phyloP scores from a whole-genome alignment of 169 alveolate species.

The Eimeria maxima region DNA sequence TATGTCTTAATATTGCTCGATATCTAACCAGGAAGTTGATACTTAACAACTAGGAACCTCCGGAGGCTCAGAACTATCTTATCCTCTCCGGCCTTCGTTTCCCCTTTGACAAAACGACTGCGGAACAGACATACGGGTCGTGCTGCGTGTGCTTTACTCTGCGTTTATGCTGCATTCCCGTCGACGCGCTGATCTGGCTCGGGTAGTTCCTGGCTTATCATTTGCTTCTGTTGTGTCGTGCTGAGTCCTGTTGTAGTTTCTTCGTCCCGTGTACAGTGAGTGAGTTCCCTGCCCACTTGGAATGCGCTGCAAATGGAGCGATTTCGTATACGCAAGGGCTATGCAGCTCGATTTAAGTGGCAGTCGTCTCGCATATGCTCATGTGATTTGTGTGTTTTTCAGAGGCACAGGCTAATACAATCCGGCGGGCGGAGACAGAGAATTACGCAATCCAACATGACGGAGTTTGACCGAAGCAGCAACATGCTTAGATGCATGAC shows the following conservation, averaged over 20 bases:
- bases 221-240: neutral
- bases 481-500: neutral
- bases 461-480: neutral
- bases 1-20: too few relatives aligned
- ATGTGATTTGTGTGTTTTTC: neutral
- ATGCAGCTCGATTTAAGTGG: neutral
- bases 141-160: too few relatives aligned
- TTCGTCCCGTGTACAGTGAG: neutral
- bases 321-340: neutral
- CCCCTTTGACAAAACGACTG: too few relatives aligned
- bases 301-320: neutral
- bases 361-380: neutral
- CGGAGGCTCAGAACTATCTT: too few relatives aligned
- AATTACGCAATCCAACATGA: neutral
- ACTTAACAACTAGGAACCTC: too few relatives aligned
- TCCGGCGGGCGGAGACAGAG: too few relatives aligned
- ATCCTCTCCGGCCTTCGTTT: too few relatives aligned
- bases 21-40: too few relatives aligned
- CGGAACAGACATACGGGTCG: too few relatives aligned
- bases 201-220: too few relatives aligned
- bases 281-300: neutral
- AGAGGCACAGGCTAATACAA: neutral
- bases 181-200: too few relatives aligned
- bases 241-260: neutral
- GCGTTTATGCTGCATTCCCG: neutral